Percentiles rank a stretch among this genome's conserved stretches.
These are phyloP conservation scores for Rhizomucor pusillus DNA, from an alignment of 371 early-diverging fungal genomes.

Conservation along the genomic window DNA sequence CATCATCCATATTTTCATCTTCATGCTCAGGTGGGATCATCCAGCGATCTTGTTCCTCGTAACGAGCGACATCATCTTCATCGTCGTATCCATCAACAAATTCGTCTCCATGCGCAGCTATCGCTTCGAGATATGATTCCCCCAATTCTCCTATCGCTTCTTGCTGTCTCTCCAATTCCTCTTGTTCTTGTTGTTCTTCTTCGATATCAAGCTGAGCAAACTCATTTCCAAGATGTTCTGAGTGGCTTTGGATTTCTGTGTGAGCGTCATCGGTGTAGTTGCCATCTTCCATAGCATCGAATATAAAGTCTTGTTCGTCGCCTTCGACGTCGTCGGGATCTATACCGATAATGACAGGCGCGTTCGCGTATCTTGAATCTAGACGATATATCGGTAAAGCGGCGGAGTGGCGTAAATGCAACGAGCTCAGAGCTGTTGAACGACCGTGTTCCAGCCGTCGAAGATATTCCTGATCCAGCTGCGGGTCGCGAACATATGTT, in stretches of 20 bases:
- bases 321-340: background rate
- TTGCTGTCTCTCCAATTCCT: background rate
- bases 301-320: background rate
- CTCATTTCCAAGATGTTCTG: background rate
- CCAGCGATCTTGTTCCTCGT: slow-evolving; percentile 2
- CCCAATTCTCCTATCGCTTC: too few species aligned
- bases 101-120: slow-evolving; percentile 4
- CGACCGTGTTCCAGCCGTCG: slow-evolving; percentile 15
- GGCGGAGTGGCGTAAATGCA: slow-evolving; percentile 35
- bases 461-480: slow-evolving; percentile 10
- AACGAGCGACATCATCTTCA: slow-evolving; percentile 2
- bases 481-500: slow-evolving; percentile 16
- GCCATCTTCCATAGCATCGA: background rate
- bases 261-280: background rate
- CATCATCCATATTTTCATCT: slow-evolving; percentile 1
- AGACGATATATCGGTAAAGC: slow-evolving; percentile 27
- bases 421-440: slow-evolving; percentile 15
- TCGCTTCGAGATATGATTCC: slow-evolving; percentile 2
- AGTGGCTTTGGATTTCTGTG: too few species aligned
- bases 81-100: slow-evolving; percentile 9
- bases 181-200: slow-evolving; percentile 5
- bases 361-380: slow-evolving; percentile 1
- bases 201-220: background rate
- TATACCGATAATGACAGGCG: background rate
- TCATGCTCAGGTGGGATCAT: slow-evolving; percentile 1